These are phyloP conservation scores for Sugiyamaella floridensis DNA, from an alignment of 805 yeast species.

Conservation along the genomic window DNA sequence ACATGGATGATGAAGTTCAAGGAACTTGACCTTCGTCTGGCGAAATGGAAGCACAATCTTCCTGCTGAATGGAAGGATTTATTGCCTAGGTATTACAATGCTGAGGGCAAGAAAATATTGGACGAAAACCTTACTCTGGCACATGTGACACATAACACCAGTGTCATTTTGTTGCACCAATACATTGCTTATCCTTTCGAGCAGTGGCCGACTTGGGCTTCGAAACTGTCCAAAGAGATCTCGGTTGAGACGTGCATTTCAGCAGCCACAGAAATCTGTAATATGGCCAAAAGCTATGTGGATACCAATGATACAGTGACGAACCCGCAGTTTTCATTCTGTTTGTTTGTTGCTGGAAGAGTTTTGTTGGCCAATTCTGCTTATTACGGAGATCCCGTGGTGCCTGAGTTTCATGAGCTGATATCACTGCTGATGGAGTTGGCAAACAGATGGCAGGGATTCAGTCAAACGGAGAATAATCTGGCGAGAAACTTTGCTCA, in stretches of 20 bases:
- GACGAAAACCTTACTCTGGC: constrained; percentile 17
- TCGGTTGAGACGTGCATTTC: constrained; percentile 14
- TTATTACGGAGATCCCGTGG: constrained; percentile 1
- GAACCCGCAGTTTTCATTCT: constrained; percentile 15
- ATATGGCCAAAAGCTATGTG: constrained; percentile 12
- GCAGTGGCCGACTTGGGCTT: constrained; percentile 1
- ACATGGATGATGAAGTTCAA: constrained; percentile 10
- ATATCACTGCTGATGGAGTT: constrained; percentile 10
- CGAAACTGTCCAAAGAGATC: constrained; percentile 4
- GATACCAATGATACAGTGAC: constrained; percentile 5
- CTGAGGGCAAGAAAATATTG: constrained; percentile 11
- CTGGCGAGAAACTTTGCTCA: constrained; percentile 3
- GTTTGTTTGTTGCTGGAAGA: constrained; percentile 15
- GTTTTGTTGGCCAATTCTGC: constrained; percentile 12
- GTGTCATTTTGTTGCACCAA: constrained; percentile 14
- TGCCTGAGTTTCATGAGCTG: constrained; percentile 7
- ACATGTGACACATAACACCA: constrained; percentile 15
- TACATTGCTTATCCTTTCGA: constrained; percentile 10
- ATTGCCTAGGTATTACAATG: background rate
- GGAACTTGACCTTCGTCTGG: constrained; percentile 8
- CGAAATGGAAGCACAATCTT: constrained; percentile 12
- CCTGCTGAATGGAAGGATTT: constrained; percentile 13
- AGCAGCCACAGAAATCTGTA: constrained; percentile 13
- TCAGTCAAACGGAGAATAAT: constrained; percentile 1
- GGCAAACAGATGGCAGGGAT: constrained; percentile 12